Evolutionary conservation across 768 basidiomycete species (phyloP).

Genomic region (Zangia roseola): DNA sequence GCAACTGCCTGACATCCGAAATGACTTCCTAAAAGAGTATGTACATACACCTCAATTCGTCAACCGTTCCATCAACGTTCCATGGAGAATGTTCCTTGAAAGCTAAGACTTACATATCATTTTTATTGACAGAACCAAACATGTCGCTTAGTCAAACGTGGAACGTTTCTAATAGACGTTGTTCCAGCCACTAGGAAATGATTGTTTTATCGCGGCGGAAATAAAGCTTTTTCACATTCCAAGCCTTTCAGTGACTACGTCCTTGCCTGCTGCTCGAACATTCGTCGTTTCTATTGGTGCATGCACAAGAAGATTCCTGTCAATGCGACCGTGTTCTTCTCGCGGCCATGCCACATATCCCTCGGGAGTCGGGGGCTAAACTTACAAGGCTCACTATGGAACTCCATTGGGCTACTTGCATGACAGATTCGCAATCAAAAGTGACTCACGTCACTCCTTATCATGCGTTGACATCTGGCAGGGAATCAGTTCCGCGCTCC

Average conservation of each 20-base stretch:
- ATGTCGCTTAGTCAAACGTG: neutral
- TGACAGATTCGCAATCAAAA: conserved; percentile 3
- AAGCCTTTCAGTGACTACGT: neutral
- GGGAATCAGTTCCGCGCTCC: neutral
- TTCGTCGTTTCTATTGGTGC: neutral
- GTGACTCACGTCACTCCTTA: conserved; percentile 10
- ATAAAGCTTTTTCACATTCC: conserved; percentile 2
- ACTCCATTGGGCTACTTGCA: neutral
- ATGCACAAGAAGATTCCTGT: neutral
- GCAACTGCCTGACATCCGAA: neutral
- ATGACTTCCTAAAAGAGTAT: conserved; percentile 13
- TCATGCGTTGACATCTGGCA: conserved; percentile 9
- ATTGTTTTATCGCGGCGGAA: conserved; percentile 13
- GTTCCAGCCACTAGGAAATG: neutral
- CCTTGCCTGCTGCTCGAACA: conserved; percentile 1
- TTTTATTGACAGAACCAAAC: conserved; percentile 24
- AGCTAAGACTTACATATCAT: conserved; percentile 4
- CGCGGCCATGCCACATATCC: no score
- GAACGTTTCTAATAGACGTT: conserved; percentile 1
- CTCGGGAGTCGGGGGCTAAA: no score
- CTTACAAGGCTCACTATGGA: conserved; percentile 3
- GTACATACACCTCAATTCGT: no score
- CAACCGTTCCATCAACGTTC: no score
- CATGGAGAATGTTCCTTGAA: conserved; percentile 25
- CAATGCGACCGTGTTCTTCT: no score